These are phyloP conservation scores for Debaryomycetaceae sp. DNA, from an alignment of 1,139 yeast species.

Conservation along the genomic window DNA sequence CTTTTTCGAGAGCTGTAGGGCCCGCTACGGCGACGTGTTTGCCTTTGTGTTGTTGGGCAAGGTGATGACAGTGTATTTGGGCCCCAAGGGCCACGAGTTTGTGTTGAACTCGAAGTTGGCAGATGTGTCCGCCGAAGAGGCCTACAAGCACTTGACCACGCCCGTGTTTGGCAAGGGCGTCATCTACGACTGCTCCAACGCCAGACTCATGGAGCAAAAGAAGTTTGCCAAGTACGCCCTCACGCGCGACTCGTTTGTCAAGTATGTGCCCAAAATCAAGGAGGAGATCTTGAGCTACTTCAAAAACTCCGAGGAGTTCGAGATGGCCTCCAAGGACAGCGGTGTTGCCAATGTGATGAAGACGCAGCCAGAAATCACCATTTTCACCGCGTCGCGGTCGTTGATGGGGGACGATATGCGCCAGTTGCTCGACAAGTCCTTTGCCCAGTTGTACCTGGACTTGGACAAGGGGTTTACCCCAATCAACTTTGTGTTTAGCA, in stretches of 20 bases:
- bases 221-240: conserved; percentile 90
- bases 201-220: conserved; percentile 95
- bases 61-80: conserved; percentile 92
- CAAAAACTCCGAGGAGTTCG: conserved; percentile 40
- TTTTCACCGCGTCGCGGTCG: conserved; percentile 91
- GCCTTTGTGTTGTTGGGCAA: conserved; percentile 85
- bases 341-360: conserved; percentile 73
- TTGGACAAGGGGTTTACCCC: conserved; percentile 97
- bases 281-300: conserved; percentile 73
- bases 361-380: conserved; percentile 92
- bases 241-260: conserved; percentile 77
- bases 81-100: conserved; percentile 97
- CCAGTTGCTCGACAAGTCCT: conserved; percentile 71
- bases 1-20: conserved; percentile 74
- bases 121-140: conserved; percentile 95
- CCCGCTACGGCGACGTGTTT: conserved; percentile 86
- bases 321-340: conserved; percentile 28
- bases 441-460: conserved; percentile 83
- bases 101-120: conserved; percentile 85
- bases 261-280: conserved; percentile 83
- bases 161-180: conserved; percentile 98
- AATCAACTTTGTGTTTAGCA: conserved; percentile 89
- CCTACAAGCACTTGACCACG: conserved; percentile 90
- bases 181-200: conserved; percentile 92
- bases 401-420: conserved; percentile 91